Evolutionary conservation across 2,329 filamentous ascomycete species (phyloP).

Genomic region (Ascosphaera apis): DNA sequence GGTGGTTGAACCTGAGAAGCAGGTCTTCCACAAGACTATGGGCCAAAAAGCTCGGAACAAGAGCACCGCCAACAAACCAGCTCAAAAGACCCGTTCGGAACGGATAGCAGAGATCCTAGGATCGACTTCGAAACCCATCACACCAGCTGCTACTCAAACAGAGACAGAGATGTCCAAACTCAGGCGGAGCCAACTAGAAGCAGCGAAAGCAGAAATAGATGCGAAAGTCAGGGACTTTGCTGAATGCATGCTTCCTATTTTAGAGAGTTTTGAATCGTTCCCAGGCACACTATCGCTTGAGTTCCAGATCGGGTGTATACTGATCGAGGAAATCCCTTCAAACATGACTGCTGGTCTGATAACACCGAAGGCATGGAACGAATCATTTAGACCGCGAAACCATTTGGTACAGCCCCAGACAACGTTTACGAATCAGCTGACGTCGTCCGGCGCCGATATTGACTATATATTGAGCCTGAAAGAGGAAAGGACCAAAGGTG

Average conservation of each 20-base stretch:
- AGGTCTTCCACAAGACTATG: constrained; percentile 12
- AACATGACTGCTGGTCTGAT: constrained; percentile 6
- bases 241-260: constrained; percentile 9
- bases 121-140: background rate
- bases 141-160: constrained; percentile 1
- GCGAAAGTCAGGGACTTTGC: constrained; percentile 10
- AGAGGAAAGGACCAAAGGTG: constrained; percentile 5
- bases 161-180: too few relatives aligned
- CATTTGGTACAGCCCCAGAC: constrained; percentile 10
- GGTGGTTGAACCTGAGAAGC: constrained; percentile 9
- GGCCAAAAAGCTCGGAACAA: constrained; percentile 9
- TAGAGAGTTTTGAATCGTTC: constrained; percentile 15
- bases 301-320: constrained; percentile 15
- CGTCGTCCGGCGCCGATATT: constrained; percentile 18
- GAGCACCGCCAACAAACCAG: constrained; percentile 3
- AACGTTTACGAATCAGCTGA: constrained; percentile 16
- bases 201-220: constrained; percentile 3
- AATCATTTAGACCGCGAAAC: constrained; percentile 12
- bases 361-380: constrained; percentile 10
- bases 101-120: too few relatives aligned
- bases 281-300: constrained; percentile 15
- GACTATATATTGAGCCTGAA: constrained; percentile 17
- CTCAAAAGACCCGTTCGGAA: too few relatives aligned
- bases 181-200: constrained; percentile 2
- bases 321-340: constrained; percentile 11